Conservation (phyloP, 768 basidiomycete species). For the button mushroom (Agaricus bisporus) region DNA sequence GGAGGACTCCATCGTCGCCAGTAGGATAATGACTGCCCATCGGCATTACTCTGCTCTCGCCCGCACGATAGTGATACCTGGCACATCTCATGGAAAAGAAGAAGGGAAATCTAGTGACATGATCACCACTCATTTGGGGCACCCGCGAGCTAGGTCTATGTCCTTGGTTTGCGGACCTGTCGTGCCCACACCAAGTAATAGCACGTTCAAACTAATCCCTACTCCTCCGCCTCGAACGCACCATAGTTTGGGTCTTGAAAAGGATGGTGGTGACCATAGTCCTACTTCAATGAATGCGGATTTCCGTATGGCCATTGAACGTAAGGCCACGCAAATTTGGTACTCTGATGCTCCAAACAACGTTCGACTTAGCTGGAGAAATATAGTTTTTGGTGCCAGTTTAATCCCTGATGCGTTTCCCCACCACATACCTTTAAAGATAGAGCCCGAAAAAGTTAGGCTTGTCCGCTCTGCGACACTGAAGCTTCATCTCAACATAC, state of each 20-base stretch:
- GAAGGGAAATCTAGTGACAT: slow-evolving; percentile 28
- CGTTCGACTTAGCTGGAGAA: slow-evolving; percentile 36
- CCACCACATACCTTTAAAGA: slow-evolving; percentile 35
- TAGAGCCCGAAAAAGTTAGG: slow-evolving; percentile 20
- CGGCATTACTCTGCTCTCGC: slow-evolving; percentile 69
- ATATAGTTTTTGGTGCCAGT: slow-evolving; percentile 43
- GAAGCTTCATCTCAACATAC: slow-evolving; percentile 46
- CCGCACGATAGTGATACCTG: slow-evolving; percentile 51
- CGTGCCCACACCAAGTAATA: slow-evolving; percentile 28
- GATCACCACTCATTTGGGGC: slow-evolving; percentile 26
- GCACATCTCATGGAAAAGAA: slow-evolving; percentile 34
- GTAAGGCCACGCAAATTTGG: slow-evolving; percentile 25
- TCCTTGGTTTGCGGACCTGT: slow-evolving; percentile 41
- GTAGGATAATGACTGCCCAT: slow-evolving; percentile 66
- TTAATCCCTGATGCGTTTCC: slow-evolving; percentile 25
- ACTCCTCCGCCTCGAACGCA: slow-evolving; percentile 42
- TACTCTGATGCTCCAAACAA: slow-evolving; percentile 33
- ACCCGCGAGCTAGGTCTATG: slow-evolving; percentile 58
- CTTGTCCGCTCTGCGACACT: slow-evolving; percentile 34
- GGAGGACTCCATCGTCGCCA: slow-evolving; percentile 44
- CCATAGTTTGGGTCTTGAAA: slow-evolving; percentile 56
- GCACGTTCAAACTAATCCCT: slow-evolving; percentile 29
- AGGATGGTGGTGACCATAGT: slow-evolving; percentile 44
- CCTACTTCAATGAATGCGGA: slow-evolving; percentile 48
- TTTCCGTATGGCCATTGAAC: slow-evolving; percentile 44